Percentiles rank a stretch among this genome's conserved stretches.
phyloP scores from a whole-genome alignment of 2,329 filamentous ascomycete genomes.

The Alternaria sp. region DNA sequence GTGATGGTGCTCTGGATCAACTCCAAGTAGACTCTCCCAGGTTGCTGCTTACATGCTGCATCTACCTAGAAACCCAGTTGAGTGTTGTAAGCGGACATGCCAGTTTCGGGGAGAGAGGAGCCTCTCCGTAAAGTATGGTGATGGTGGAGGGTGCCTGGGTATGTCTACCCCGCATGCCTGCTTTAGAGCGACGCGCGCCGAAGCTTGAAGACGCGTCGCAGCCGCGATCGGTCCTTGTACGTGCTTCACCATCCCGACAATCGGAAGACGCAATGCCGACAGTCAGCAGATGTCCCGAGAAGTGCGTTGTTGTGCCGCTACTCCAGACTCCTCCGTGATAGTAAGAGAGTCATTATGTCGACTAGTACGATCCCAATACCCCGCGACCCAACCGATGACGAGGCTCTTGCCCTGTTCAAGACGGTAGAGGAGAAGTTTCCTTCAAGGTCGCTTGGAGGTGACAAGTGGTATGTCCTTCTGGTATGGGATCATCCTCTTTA shows the following conservation, averaged over 20 bases:
- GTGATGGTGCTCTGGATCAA: background rate
- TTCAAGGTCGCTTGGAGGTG: slow-evolving; percentile 50
- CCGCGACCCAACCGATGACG: slow-evolving; percentile 48
- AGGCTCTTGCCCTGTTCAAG: slow-evolving; percentile 54
- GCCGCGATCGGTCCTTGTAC: background rate
- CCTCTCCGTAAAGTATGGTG: background rate
- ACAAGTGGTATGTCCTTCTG: slow-evolving; percentile 59
- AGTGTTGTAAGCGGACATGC: background rate
- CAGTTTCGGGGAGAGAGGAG: background rate
- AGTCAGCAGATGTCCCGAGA: background rate
- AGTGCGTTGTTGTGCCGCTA: background rate
- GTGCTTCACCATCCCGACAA: background rate
- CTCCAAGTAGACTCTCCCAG: background rate
- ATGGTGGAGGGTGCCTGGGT: background rate
- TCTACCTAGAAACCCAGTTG: background rate
- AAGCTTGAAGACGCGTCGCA: slow-evolving; percentile 1
- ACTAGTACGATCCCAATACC: slow-evolving; percentile 22
- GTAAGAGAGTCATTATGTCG: slow-evolving; percentile 16
- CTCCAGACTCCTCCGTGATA: background rate
- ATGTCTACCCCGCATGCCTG: background rate
- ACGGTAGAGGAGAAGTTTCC: slow-evolving; percentile 57
- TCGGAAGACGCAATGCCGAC: slow-evolving; percentile 1
- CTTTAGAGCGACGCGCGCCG: background rate
- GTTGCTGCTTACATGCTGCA: background rate
- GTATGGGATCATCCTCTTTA: slow-evolving; percentile 32